Evolutionary conservation across 1,139 yeast genomes (phyloP).

Genomic region (Saccharomyces hybrid): DNA sequence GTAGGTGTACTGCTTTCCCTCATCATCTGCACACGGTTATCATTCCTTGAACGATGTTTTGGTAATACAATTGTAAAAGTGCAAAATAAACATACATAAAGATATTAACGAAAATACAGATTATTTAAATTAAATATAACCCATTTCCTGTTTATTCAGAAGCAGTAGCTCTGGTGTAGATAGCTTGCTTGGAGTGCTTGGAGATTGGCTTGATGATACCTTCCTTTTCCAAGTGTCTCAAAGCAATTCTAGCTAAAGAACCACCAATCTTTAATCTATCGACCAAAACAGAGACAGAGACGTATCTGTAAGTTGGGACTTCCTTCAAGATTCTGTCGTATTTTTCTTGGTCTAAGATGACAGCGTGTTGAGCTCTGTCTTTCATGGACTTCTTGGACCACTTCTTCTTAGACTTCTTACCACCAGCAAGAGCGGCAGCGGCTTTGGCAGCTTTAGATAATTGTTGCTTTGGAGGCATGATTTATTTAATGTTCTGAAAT

Average conservation of each 20-base stretch:
- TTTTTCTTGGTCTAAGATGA: conserved; percentile 91
- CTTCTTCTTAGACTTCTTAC: conserved; percentile 99
- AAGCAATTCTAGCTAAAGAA: conserved; percentile 96
- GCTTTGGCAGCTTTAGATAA: conserved; percentile 99
- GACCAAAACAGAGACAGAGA: conserved; percentile 94
- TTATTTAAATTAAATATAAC: conserved; percentile 49
- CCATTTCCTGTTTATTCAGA: conserved; percentile 42
- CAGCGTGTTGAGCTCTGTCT: conserved; percentile 98
- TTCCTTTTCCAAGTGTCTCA: conserved; percentile 88
- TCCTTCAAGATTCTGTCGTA: conserved; percentile 99
- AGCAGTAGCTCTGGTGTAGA: conserved; percentile 80
- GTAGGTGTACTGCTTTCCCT: too few species aligned
- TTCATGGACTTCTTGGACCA: conserved; percentile 99
- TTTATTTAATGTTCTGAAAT: conserved; percentile 18
- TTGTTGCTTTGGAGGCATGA: conserved; percentile 99
- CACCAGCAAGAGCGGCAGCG: conserved; percentile 99
- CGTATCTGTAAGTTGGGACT: conserved; percentile 97
- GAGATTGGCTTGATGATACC: conserved; percentile 93
- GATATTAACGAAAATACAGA: conserved; percentile 96
- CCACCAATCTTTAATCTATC: conserved; percentile 99
- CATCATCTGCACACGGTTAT: too few species aligned
- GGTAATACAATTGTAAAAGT: background rate
- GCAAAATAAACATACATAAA: conserved; percentile 71
- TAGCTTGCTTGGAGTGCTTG: conserved; percentile 93
- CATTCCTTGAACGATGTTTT: background rate